Percentiles rank a stretch among this genome's conserved stretches.
Conservation (phyloP, 2,329 filamentous ascomycete genomes). For the Aulographum hederae region DNA sequence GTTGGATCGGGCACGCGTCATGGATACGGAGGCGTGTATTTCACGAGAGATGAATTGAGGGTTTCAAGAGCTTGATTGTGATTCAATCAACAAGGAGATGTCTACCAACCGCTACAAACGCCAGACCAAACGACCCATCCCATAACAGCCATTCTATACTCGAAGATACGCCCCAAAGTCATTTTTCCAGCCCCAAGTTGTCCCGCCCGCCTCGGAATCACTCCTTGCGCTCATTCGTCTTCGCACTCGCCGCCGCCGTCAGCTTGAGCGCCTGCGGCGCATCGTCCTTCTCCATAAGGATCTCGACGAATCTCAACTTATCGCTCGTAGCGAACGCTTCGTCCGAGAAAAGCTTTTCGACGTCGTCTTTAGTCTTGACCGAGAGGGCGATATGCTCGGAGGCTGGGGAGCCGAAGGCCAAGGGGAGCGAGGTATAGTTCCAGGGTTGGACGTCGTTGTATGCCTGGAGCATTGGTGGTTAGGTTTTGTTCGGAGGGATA, state of each 20-base stretch:
- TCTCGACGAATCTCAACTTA: slow-evolving; percentile 55
- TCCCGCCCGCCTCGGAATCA: slow-evolving; percentile 1
- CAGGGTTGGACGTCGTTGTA: slow-evolving; percentile 73
- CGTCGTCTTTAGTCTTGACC: slow-evolving; percentile 50
- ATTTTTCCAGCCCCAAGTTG: no score
- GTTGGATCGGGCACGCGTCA: no score
- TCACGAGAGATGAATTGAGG: no score
- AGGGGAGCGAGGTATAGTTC: slow-evolving; percentile 51
- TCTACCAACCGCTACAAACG: no score
- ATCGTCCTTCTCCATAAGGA: slow-evolving; percentile 66
- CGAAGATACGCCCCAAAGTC: no score
- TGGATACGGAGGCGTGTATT: no score
- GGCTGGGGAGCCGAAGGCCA: slow-evolving; percentile 45
- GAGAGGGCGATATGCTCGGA: slow-evolving; percentile 43
- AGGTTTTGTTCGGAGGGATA: no score
- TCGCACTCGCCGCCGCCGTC: slow-evolving; percentile 54
- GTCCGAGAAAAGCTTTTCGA: slow-evolving; percentile 47
- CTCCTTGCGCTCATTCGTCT: slow-evolving; percentile 36
- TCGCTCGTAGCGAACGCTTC: slow-evolving; percentile 34
- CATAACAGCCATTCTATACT: no score
- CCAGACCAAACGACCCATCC: no score
- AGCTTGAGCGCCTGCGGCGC: slow-evolving; percentile 51
- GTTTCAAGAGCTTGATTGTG: no score
- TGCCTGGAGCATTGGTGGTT: slow-evolving; percentile 47
- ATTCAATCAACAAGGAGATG: no score